Conservation (phyloP, 2,329 filamentous ascomycete species). For the Nectriaceae sp. region DNA sequence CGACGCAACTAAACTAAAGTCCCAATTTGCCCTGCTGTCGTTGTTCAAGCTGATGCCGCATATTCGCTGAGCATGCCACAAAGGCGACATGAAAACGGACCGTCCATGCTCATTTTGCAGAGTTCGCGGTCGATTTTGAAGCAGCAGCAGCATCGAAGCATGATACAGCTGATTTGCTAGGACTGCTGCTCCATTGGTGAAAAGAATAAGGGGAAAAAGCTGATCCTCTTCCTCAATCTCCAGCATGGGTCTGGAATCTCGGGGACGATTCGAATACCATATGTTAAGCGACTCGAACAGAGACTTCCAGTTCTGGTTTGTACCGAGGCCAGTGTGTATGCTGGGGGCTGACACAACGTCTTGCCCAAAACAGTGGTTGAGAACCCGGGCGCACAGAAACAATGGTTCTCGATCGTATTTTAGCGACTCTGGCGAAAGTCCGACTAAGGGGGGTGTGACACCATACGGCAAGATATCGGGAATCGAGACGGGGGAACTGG, state of each 20-base stretch:
- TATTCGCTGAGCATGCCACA: conserved; percentile 51
- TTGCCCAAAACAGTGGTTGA: conserved; percentile 32
- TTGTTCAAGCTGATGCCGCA: conserved; percentile 53
- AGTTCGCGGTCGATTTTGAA: conserved; percentile 52
- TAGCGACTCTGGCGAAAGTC: conserved; percentile 19
- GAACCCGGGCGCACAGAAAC: conserved; percentile 35
- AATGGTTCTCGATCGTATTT: conserved; percentile 29
- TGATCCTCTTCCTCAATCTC: conserved; percentile 33
- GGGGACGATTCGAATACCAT: conserved; percentile 36
- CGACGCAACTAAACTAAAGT: conserved; percentile 48
- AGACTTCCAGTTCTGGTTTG: conserved; percentile 31
- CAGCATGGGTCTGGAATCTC: conserved; percentile 36
- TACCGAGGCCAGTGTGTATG: conserved; percentile 12
- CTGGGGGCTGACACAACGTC: conserved; percentile 10
- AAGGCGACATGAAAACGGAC: conserved; percentile 39
- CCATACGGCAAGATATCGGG: conserved; percentile 22
- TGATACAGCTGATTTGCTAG: conserved; percentile 59
- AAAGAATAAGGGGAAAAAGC: conserved; percentile 38
- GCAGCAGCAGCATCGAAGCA: conserved; percentile 53
- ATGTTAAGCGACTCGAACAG: conserved; percentile 32
- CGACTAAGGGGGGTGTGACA: conserved; percentile 18
- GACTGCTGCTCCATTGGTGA: conserved; percentile 41
- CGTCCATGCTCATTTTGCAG: conserved; percentile 32
- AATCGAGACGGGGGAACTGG: conserved; percentile 25
- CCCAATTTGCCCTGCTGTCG: conserved; percentile 47